Conservation (phyloP, 306 rosid genomes). For the Neltuma alba region DNA sequence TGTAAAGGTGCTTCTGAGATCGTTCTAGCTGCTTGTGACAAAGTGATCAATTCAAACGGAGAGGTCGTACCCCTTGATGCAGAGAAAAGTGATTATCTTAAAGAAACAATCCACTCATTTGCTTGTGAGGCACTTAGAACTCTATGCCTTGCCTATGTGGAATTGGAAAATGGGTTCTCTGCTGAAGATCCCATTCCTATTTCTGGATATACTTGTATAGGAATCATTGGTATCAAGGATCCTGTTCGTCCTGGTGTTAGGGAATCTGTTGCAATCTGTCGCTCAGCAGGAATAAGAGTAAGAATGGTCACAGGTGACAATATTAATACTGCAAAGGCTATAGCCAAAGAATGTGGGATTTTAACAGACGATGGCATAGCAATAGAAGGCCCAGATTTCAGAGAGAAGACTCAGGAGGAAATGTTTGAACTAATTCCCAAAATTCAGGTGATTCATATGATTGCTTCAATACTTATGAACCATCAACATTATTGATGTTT, state of each 20-base stretch:
- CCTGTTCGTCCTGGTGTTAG: slow-evolving; percentile 98
- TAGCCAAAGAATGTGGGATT: slow-evolving; percentile 96
- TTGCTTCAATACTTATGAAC: neutral
- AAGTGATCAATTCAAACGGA: slow-evolving; percentile 67
- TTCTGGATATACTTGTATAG: slow-evolving; percentile 88
- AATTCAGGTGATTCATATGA: slow-evolving; percentile 66
- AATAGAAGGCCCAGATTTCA: slow-evolving; percentile 90
- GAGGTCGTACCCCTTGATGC: slow-evolving; percentile 71
- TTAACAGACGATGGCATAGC: slow-evolving; percentile 95
- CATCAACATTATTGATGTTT: slow-evolving; percentile 4
- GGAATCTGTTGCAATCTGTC: slow-evolving; percentile 89
- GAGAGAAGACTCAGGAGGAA: slow-evolving; percentile 80
- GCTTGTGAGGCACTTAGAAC: slow-evolving; percentile 93
- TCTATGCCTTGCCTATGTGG: slow-evolving; percentile 83
- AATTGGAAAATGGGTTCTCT: slow-evolving; percentile 65
- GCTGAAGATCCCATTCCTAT: slow-evolving; percentile 60
- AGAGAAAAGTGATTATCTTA: slow-evolving; percentile 56
- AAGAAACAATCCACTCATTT: slow-evolving; percentile 61
- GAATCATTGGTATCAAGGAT: slow-evolving; percentile 92
- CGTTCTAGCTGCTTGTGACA: slow-evolving; percentile 80
- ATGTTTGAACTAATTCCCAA: slow-evolving; percentile 78
- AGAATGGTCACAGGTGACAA: slow-evolving; percentile 98
- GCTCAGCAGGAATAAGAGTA: slow-evolving; percentile 83
- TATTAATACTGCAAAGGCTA: slow-evolving; percentile 91
- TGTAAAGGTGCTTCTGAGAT: slow-evolving; percentile 97